Base-by-base conservation (phyloP, 208 protist species). In the Porcisia hertigi region DNA sequence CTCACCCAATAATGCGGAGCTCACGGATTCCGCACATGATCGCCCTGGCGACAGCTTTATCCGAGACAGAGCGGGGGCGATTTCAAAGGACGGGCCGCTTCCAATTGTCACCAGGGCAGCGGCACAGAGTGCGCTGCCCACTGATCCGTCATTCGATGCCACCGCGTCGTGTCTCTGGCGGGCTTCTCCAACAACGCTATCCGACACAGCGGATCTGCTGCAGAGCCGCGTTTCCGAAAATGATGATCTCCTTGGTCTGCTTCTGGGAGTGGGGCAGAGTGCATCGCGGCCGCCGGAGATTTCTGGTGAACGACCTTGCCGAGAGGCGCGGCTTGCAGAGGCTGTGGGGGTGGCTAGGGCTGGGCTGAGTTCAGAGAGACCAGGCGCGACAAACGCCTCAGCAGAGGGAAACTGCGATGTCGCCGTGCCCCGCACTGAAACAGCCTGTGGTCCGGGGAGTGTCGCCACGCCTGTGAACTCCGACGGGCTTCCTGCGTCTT, bases 161-260 rank as follows among this genome's bases (percentile, higher is more conserved):
- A 36, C 47, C 8, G 62, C 41, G 62, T 12, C 62, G 11, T 20
- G 3, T 47, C 9, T 52, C 36, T 34, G 7, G 41, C 25, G 39
- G 23, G 39, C 20, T n/a, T 67, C 62, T 67, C 53, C 9, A 16
- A 45, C 18, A 23, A 9, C 36, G 4, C 23, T 36, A 23, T 8
- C 23, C 23, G 62, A 67, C 20, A 30, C 52, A 47, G 12, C 54
- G 54, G 69, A 55, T 65, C 60, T 54, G 71, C 39, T 84, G 70
- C 74, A 47, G 1, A 76, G 79, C 12, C 83, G 83, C 16, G 80
- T 85, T 39, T 39, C 36, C 11, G 83, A 87, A 25, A 85, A 84
- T 43, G 83, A 84, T 45, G 69, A 81, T 36, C 54, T 87, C 43
- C 76, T 87, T 18, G 71, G 54, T 43, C 45, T 76, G 63, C 67